These are phyloP conservation scores for Taphrina wiesneri DNA, from an alignment of 1,139 yeast species.

Conservation along the genomic window DNA sequence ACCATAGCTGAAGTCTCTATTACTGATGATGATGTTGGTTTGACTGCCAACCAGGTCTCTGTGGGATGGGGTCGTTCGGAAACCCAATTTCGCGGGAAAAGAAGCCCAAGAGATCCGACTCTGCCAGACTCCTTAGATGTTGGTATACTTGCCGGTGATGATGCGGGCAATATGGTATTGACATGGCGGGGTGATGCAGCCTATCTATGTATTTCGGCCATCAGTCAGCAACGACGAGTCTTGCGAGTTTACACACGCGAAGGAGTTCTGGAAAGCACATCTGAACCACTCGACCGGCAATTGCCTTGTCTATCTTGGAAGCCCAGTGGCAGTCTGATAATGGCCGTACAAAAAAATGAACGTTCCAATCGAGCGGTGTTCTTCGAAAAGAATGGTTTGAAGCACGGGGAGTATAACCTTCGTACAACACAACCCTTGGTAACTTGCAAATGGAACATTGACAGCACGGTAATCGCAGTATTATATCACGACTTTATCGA, in stretches of 20 bases:
- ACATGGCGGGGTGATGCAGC: conserved; percentile 98
- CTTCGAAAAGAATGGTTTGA: conserved; percentile 88
- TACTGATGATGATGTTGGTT: conserved; percentile 61
- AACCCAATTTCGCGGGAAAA: conserved; percentile 94
- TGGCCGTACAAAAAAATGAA: conserved; percentile 67
- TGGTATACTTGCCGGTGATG: conserved; percentile 54
- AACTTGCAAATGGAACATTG: conserved; percentile 71
- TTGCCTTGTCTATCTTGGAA: conserved; percentile 79
- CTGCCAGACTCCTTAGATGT: conserved; percentile 70
- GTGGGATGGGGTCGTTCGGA: conserved; percentile 99
- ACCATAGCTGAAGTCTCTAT: conserved; percentile 68
- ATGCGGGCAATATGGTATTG: conserved; percentile 52
- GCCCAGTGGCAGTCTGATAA: conserved; percentile 86
- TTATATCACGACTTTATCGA: conserved; percentile 64
- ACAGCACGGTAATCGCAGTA: conserved; percentile 75
- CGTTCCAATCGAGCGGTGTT: conserved; percentile 59
- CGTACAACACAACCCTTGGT: conserved; percentile 53
- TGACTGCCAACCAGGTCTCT: conserved; percentile 79
- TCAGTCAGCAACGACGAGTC: conserved; percentile 68
- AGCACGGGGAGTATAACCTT: conserved; percentile 82
- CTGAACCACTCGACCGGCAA: conserved; percentile 85
- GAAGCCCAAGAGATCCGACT: conserved; percentile 94
- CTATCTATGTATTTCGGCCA: conserved; percentile 66
- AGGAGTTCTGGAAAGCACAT: conserved; percentile 69
- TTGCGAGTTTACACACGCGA: conserved; percentile 79